phyloP scores from a whole-genome alignment of 108 stramenopile species.

The Mediolabrus comicus region DNA sequence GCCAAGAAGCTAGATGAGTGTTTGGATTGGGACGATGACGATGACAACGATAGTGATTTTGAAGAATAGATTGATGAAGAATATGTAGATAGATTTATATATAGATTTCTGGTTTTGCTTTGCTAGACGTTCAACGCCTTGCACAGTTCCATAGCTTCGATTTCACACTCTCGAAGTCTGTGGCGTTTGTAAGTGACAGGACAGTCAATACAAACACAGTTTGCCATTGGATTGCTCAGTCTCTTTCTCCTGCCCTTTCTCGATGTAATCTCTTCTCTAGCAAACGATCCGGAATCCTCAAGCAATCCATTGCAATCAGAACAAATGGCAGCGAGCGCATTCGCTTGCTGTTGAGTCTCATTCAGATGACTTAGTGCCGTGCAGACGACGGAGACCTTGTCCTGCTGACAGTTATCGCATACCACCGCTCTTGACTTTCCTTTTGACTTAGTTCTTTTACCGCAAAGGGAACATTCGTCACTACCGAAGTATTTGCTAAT shows the following conservation, averaged over 20 bases:
- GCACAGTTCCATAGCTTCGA: constrained; percentile 64
- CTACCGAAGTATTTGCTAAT: constrained; percentile 82
- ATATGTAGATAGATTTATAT: background rate
- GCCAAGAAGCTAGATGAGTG: constrained; percentile 45
- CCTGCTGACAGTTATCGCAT: constrained; percentile 57
- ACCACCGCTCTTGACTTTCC: constrained; percentile 69
- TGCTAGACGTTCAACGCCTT: constrained; percentile 22
- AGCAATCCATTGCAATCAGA: constrained; percentile 68
- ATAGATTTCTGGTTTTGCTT: background rate
- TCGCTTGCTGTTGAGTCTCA: constrained; percentile 50
- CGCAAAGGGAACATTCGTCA: constrained; percentile 76
- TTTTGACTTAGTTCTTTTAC: constrained; percentile 62
- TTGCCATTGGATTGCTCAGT: constrained; percentile 68
- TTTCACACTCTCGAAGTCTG: constrained; percentile 60
- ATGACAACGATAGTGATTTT: constrained; percentile 3
- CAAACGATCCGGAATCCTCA: constrained; percentile 71
- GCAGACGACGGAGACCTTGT: constrained; percentile 43
- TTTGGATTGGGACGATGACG: constrained; percentile 52
- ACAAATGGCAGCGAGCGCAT: constrained; percentile 61
- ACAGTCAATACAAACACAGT: constrained; percentile 86
- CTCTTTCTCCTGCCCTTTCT: constrained; percentile 14
- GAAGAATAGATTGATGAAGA: background rate
- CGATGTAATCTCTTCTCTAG: constrained; percentile 15
- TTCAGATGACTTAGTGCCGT: constrained; percentile 55
- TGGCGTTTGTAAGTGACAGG: constrained; percentile 78